Evolutionary conservation across 2,329 filamentous ascomycete species (phyloP).

Genomic region (Trichoderma afroharzianum): DNA sequence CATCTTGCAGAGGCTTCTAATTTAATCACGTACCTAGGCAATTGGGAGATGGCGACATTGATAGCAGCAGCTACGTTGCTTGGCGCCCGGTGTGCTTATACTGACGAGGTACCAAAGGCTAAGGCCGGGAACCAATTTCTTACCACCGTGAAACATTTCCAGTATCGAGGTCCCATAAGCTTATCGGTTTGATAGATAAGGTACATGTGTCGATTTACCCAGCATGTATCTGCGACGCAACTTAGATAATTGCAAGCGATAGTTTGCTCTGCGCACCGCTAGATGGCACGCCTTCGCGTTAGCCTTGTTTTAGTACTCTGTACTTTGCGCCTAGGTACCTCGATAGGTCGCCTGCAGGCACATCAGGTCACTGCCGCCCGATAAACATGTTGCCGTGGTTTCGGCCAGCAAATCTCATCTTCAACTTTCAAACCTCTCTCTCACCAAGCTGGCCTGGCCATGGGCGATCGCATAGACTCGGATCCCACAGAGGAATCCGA

Average conservation of each 20-base stretch:
- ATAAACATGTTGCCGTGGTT: neutral
- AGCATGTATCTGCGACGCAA: neutral
- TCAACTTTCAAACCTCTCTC: neutral
- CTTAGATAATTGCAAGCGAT: neutral
- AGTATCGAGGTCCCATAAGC: neutral
- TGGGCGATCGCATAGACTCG: constrained; percentile 2
- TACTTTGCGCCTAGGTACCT: neutral
- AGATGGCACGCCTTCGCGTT: neutral
- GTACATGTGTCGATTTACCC: neutral
- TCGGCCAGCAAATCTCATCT: neutral
- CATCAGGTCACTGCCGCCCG: constrained; percentile 10
- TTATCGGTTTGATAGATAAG: neutral
- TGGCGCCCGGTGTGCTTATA: neutral
- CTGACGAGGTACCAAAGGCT: neutral
- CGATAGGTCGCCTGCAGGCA: neutral
- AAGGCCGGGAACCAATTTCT: neutral
- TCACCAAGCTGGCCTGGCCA: neutral
- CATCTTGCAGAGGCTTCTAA: neutral
- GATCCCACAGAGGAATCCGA: neutral
- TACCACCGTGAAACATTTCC: neutral
- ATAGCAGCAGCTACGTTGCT: neutral
- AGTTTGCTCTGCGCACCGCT: neutral
- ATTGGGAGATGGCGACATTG: neutral
- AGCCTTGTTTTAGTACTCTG: neutral
- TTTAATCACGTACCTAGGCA: neutral